phyloP scores from a whole-genome alignment of 495 filamentous ascomycete species.

The Podospora tetraspora region DNA sequence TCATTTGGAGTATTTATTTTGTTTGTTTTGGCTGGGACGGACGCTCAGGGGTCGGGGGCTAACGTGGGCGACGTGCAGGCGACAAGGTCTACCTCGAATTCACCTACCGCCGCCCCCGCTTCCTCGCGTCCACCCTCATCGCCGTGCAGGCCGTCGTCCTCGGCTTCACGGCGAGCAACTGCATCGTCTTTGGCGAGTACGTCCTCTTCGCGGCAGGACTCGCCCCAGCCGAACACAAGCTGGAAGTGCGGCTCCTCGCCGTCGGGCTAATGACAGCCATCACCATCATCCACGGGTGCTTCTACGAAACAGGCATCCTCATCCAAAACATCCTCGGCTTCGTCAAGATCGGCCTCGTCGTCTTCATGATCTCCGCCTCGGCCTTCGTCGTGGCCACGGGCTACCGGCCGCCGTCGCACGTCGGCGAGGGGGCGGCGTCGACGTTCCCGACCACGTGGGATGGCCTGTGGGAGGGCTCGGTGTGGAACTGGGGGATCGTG shows the following conservation, averaged over 20 bases:
- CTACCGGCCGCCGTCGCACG: conserved; percentile 19
- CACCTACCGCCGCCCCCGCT: conserved; percentile 62
- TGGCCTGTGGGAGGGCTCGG: conserved; percentile 47
- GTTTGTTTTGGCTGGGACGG: neutral
- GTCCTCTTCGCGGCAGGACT: conserved; percentile 55
- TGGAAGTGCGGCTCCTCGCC: conserved; percentile 54
- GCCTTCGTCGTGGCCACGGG: conserved; percentile 48
- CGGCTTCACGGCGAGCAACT: conserved; percentile 66
- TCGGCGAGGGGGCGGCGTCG: conserved; percentile 2
- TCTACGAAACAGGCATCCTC: conserved; percentile 57
- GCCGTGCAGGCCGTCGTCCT: conserved; percentile 63
- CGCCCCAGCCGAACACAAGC: conserved; percentile 33
- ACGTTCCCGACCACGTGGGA: conserved; percentile 28
- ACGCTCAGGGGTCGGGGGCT: conserved; percentile 1
- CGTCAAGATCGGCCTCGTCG: conserved; percentile 59
- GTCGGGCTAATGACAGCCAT: conserved; percentile 56
- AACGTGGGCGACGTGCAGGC: conserved; percentile 2
- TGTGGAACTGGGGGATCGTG: conserved; percentile 51
- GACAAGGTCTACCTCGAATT: conserved; percentile 73
- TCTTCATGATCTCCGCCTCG: conserved; percentile 58
- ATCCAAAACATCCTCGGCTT: conserved; percentile 63
- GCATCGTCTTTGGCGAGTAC: conserved; percentile 67
- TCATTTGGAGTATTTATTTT: too few relatives aligned
- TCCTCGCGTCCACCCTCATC: conserved; percentile 63
- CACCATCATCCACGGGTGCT: conserved; percentile 57